Conservation (phyloP, 2,329 filamentous ascomycete species). For the Colletotrichum sp. region DNA sequence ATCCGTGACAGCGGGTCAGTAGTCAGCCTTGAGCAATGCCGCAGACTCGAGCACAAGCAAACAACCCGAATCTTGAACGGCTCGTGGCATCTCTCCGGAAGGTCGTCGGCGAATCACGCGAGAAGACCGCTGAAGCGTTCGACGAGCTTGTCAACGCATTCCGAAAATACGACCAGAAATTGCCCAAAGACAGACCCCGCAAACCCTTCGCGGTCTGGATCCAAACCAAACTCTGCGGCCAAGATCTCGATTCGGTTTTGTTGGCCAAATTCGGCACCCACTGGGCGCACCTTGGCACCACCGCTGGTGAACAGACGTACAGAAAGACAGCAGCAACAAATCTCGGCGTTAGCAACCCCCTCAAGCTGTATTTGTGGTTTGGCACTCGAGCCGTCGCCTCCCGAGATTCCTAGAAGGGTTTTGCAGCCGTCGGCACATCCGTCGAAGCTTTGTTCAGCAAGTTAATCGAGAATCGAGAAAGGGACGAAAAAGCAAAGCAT, state of each 20-base stretch:
- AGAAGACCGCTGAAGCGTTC: not conserved
- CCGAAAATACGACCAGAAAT: not conserved
- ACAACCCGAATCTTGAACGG: not conserved
- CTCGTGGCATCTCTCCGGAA: not conserved
- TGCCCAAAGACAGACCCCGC: not conserved
- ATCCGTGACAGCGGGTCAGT: not conserved
- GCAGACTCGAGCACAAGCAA: too few species aligned
- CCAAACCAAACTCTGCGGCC: not conserved
- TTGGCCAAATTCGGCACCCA: not conserved
- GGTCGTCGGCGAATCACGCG: not conserved
- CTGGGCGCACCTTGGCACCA: not conserved
- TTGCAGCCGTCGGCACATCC: not conserved
- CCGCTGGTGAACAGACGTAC: not conserved
- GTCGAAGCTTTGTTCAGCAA: not conserved
- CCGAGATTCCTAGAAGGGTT: not conserved
- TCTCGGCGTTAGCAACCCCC: not conserved
- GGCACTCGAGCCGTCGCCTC: not conserved
- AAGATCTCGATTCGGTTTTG: not conserved
- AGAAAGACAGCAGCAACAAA: not conserved
- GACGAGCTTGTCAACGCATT: not conserved
- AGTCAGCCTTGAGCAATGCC: too few species aligned
- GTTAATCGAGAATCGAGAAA: not conserved
- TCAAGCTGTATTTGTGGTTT: not conserved
- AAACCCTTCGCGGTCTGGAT: not conserved
- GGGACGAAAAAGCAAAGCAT: not conserved